A percentile compares a stretch with the other conserved stretches of the same genome.
Conservation (phyloP, 352 stramenopile genomes). For the Phytophthora chlamydospora region DNA sequence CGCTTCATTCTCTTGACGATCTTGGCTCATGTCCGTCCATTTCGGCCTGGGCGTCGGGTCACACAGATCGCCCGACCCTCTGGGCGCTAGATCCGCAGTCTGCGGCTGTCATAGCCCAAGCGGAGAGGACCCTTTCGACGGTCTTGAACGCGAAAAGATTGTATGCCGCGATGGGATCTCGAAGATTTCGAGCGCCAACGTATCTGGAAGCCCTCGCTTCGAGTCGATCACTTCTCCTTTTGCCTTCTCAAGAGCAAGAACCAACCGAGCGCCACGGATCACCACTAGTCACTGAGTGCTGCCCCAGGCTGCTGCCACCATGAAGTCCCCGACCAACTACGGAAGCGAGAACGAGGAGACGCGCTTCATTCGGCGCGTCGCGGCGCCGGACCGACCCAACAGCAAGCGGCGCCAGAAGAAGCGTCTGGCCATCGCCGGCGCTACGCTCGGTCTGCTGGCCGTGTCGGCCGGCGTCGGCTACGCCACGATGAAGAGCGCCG, state of each 20-base stretch:
- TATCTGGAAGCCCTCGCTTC: background rate
- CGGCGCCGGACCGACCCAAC: slow-evolving; percentile 48
- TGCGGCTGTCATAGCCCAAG: slow-evolving; percentile 16
- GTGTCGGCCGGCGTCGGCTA: slow-evolving; percentile 55
- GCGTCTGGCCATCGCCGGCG: slow-evolving; percentile 49
- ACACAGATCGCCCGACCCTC: slow-evolving; percentile 19
- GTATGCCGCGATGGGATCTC: slow-evolving; percentile 6
- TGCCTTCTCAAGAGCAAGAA: slow-evolving; percentile 14
- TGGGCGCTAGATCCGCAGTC: slow-evolving; percentile 23
- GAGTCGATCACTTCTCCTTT: slow-evolving; percentile 28
- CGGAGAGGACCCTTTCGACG: background rate
- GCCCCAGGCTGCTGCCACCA: slow-evolving; percentile 26
- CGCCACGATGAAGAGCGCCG: slow-evolving; percentile 31
- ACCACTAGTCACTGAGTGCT: slow-evolving; percentile 29
- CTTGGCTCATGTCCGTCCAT: slow-evolving; percentile 25
- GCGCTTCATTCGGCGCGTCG: slow-evolving; percentile 63
- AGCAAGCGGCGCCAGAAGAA: slow-evolving; percentile 59
- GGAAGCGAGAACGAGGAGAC: slow-evolving; percentile 69
- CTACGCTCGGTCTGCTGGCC: slow-evolving; percentile 50
- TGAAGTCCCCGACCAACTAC: slow-evolving; percentile 72
- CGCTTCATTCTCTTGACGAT: slow-evolving; percentile 17
- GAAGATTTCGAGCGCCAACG: too few species aligned
- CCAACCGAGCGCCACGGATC: slow-evolving; percentile 2
- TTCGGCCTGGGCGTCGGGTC: slow-evolving; percentile 9
- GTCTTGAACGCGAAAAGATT: too few species aligned